Evolutionary conservation across 2,329 filamentous ascomycete species (phyloP).

Genomic region (Thermoascus crustaceus): DNA sequence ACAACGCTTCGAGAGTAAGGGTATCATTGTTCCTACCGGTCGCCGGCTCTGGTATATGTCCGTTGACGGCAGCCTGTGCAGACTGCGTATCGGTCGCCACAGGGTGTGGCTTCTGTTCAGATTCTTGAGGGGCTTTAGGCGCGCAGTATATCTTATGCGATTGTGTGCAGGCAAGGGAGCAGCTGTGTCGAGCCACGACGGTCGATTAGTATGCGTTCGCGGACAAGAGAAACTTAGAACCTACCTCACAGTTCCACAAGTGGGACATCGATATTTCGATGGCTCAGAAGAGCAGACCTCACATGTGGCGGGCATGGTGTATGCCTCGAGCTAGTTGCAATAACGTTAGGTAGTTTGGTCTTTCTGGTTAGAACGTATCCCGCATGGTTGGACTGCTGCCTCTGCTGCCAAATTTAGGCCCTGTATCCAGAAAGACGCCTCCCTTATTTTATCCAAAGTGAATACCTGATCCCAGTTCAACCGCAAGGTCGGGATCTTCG

Average conservation of each 20-base stretch:
- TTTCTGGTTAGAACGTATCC: too few species aligned
- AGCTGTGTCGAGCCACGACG: conserved; percentile 22
- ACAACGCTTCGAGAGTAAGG: conserved; percentile 12
- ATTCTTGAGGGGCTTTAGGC: conserved; percentile 17
- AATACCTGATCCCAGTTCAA: too few species aligned
- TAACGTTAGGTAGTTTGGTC: not conserved
- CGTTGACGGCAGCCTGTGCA: conserved; percentile 3
- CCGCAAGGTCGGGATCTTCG: too few species aligned
- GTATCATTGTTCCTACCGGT: conserved; percentile 5
- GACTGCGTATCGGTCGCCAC: not conserved
- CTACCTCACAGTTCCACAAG: conserved; percentile 19
- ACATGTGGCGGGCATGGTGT: conserved; percentile 13
- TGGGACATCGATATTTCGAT: conserved; percentile 25
- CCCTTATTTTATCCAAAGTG: too few species aligned
- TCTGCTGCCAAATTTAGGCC: too few species aligned
- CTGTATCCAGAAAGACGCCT: too few species aligned
- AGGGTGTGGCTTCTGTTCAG: conserved; percentile 8
- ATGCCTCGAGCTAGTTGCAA: too few species aligned
- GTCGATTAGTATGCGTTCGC: not conserved
- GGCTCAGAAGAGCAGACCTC: conserved; percentile 19
- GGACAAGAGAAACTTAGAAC: conserved; percentile 10
- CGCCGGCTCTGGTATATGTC: conserved; percentile 5
- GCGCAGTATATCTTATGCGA: conserved; percentile 37
- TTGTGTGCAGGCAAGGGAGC: conserved; percentile 39
- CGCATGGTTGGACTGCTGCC: too few species aligned